Conservation (phyloP, 495 filamentous ascomycete genomes). For the Talaromyces borbonicus region DNA sequence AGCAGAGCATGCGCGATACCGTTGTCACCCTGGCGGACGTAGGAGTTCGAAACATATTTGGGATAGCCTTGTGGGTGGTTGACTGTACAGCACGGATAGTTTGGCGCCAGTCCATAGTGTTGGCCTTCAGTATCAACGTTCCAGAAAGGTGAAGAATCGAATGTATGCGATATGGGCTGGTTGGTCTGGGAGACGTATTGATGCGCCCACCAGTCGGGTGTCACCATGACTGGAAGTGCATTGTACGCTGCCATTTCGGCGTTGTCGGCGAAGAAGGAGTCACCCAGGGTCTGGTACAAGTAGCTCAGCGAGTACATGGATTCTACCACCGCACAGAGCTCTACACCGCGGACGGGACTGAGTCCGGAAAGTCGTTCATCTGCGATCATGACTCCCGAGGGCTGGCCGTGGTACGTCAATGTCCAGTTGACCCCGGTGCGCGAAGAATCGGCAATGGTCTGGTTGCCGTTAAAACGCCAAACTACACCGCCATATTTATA, state of each 20-base stretch:
- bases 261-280: conserved; percentile 44
- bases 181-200: conserved; percentile 52
- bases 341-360: conserved; percentile 25
- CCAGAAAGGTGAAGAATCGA: conserved; percentile 39
- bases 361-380: conserved; percentile 26
- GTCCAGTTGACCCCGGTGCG: conserved; percentile 34
- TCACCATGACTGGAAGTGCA: conserved; percentile 43
- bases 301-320: conserved; percentile 35
- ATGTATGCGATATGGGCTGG: conserved; percentile 38
- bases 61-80: conserved; percentile 53
- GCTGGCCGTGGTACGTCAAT: conserved; percentile 30
- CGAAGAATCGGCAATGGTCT: conserved; percentile 26
- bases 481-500: conserved; percentile 36
- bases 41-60: conserved; percentile 42
- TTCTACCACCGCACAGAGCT: conserved; percentile 34
- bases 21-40: conserved; percentile 14
- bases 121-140: conserved; percentile 25
- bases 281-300: conserved; percentile 31
- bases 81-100: conserved; percentile 52
- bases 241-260: conserved; percentile 52
- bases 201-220: conserved; percentile 51
- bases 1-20: conserved; percentile 11
- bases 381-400: conserved; percentile 29
- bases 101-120: conserved; percentile 22
- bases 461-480: conserved; percentile 29